Percentiles rank a stretch among this genome's conserved stretches.
These are phyloP conservation scores for Candida silvicultrix DNA, from an alignment of 805 yeast species.

Conservation along the genomic window DNA sequence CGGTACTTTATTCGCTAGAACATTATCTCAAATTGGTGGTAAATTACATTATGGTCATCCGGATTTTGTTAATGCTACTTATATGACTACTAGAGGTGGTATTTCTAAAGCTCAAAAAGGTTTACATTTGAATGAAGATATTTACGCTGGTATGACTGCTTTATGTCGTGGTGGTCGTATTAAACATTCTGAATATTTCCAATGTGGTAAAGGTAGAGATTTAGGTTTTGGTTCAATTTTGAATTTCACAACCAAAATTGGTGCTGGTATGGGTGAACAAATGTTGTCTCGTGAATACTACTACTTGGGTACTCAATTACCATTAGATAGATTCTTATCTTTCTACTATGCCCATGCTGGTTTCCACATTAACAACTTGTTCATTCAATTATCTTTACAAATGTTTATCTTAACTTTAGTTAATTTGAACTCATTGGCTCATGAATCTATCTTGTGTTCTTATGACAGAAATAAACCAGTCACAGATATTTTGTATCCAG, in stretches of 20 bases:
- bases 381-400: constrained; percentile 71
- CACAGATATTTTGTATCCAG: constrained; percentile 59
- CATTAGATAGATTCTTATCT: constrained; percentile 73
- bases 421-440: constrained; percentile 67
- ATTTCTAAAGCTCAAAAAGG: constrained; percentile 85
- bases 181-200: constrained; percentile 82
- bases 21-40: constrained; percentile 80
- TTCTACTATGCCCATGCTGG: constrained; percentile 87
- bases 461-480: constrained; percentile 61
- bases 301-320: constrained; percentile 74
- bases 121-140: constrained; percentile 80
- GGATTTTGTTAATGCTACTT: constrained; percentile 69
- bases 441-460: constrained; percentile 62
- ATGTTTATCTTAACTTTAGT: constrained; percentile 64
- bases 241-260: constrained; percentile 83
- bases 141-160: constrained; percentile 85
- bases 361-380: constrained; percentile 75
- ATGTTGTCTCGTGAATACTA: constrained; percentile 80
- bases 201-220: constrained; percentile 90
- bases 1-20: constrained; percentile 80
- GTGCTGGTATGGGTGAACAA: constrained; percentile 93
- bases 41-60: constrained; percentile 88
- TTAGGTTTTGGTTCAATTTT: constrained; percentile 81
- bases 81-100: constrained; percentile 85
- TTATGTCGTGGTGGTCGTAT: constrained; percentile 80